phyloP scores from a whole-genome alignment of 305 asterid genomes.

The Nicotiana rustica region DNA sequence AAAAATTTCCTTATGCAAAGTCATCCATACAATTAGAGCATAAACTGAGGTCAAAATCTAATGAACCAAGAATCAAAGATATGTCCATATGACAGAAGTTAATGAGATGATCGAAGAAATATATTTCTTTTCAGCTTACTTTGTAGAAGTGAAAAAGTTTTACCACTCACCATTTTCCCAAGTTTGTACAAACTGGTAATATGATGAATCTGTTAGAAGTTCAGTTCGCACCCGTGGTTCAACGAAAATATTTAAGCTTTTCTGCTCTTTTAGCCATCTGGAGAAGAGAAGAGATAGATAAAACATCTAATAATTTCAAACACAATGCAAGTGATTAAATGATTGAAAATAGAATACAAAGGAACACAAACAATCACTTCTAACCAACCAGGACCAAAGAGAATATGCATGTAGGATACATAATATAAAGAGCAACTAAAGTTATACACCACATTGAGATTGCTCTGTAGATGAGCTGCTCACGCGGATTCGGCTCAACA shows the following conservation, averaged over 20 bases:
- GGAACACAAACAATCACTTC: constrained; percentile 19
- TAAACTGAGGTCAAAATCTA: constrained; percentile 8
- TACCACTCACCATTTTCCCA: constrained; percentile 79
- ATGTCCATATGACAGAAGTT: constrained; percentile 5
- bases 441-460: neutral
- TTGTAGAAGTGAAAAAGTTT: constrained; percentile 16
- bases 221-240: constrained; percentile 91
- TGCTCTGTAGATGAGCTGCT: neutral
- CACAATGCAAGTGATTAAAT: neutral
- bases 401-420: neutral
- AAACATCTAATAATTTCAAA: neutral
- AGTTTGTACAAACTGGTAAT: constrained; percentile 77
- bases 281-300: constrained; percentile 24
- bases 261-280: constrained; percentile 95
- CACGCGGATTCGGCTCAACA: neutral
- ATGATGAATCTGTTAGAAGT: constrained; percentile 77
- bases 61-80: constrained; percentile 27
- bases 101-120: neutral
- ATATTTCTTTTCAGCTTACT: neutral
- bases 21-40: neutral
- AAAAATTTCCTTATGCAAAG: neutral
- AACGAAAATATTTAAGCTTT: constrained; percentile 72
- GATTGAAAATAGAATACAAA: neutral
- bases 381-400: neutral
- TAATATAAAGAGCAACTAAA: constrained; percentile 1